Evolutionary conservation across 2,329 filamentous ascomycete genomes (phyloP).

Genomic region (Phaeophleospora eucalypticola): DNA sequence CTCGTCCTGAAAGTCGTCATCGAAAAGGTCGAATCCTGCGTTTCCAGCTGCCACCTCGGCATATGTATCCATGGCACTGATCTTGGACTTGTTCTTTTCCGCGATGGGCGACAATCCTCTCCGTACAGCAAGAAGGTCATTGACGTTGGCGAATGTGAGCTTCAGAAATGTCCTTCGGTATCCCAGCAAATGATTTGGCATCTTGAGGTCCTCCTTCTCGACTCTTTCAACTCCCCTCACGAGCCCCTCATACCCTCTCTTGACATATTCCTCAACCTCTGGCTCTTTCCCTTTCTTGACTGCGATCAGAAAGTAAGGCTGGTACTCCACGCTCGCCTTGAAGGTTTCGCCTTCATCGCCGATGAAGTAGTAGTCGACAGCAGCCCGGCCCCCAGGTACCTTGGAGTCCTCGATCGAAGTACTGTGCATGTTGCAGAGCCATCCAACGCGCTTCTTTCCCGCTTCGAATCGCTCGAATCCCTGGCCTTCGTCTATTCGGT

Average conservation of each 20-base stretch:
- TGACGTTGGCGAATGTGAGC: conserved; percentile 81
- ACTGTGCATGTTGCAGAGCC: conserved; percentile 92
- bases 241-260: conserved; percentile 73
- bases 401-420: conserved; percentile 82
- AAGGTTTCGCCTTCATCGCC: conserved; percentile 84
- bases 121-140: conserved; percentile 77
- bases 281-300: conserved; percentile 82
- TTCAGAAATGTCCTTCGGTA: conserved; percentile 85
- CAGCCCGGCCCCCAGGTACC: conserved; percentile 76
- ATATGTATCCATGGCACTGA: conserved; percentile 97
- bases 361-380: conserved; percentile 95
- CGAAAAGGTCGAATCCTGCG: conserved; percentile 90
- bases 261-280: conserved; percentile 93
- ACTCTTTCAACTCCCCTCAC: conserved; percentile 73
- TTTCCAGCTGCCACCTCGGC: conserved; percentile 88
- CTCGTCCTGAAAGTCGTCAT: conserved; percentile 71
- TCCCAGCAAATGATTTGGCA: conserved; percentile 87
- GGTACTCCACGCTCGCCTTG: conserved; percentile 93
- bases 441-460: conserved; percentile 78
- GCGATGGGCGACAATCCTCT: conserved; percentile 84
- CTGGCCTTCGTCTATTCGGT: conserved; percentile 90
- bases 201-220: conserved; percentile 80
- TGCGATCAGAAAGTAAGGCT: conserved; percentile 92
- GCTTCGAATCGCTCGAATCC: conserved; percentile 90
- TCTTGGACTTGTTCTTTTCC: conserved; percentile 92